Base-by-base conservation (phyloP, 148 eudicot species). In the Euryodendron excelsum region DNA sequence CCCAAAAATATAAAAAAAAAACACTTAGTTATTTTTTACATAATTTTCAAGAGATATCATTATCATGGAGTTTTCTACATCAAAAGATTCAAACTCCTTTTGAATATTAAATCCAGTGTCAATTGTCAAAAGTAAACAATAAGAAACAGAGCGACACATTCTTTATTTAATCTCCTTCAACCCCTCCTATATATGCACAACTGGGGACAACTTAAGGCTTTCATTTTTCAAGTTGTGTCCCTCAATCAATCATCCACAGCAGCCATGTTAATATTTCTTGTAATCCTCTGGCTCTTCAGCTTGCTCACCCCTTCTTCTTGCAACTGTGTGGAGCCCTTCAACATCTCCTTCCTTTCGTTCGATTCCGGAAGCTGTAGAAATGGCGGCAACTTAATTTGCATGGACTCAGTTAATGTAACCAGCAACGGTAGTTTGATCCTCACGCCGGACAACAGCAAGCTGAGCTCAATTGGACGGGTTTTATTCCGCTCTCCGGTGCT, bases 341-440 rank as follows among this genome's bases (percentile, higher is more conserved):
- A 73, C 23, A 84, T 91, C 69, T 81, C 89, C 1, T 89, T 82
- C 56, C 77, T 85, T 8, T 75, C 86, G 8, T 91, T 91, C 73
- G 85, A 82, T 82, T 39, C 87, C 0, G 59, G 80, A 31, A 85
- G 85, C 74, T 91, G 93, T 31, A 45, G 66, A 1, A 41, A 36
- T 10, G 79, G 58, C 0, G 79, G 89, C 70, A 75, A 72, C 50
- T 80, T 91, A 8, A 28, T 84, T 10, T 91, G 93, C 80, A 86
- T 85, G 91, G 96, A 88, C 15, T 75, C 85, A 4, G 89, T 85
- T 21, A 47, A 31, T 56, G 68, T 72, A 20, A 78, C n/a, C n/a
- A n/a, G 76, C 18, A 79, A 87, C 17, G 93, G 93, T 47, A 84
- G 28, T 62, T 78, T 91, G 5, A 84, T 72, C 63, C 59, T 91